Conservation (phyloP, 768 basidiomycete species). For the Tremella fuciformis region DNA sequence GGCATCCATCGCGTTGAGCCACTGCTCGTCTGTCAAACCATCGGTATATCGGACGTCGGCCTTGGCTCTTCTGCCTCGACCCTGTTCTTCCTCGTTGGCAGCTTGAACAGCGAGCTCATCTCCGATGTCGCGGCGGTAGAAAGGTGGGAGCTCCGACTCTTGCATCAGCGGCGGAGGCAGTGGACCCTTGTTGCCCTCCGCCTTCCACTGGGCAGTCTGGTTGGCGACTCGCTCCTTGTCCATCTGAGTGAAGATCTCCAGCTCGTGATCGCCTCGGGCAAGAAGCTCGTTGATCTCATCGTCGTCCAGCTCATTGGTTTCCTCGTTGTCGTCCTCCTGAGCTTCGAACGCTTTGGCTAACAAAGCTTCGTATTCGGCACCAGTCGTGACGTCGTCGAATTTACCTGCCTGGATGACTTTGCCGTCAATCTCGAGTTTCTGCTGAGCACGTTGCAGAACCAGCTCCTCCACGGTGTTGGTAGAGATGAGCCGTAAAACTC, state of each 20-base stretch:
- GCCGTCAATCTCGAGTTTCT: constrained; percentile 97
- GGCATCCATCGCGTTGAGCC: constrained; percentile 61
- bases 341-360: constrained; percentile 66
- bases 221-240: constrained; percentile 76
- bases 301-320: constrained; percentile 53
- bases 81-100: constrained; percentile 60
- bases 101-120: constrained; percentile 56
- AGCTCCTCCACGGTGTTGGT: constrained; percentile 98
- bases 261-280: constrained; percentile 77
- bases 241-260: constrained; percentile 71
- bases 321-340: constrained; percentile 51
- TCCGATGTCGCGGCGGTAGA: constrained; percentile 65
- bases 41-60: constrained; percentile 89
- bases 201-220: constrained; percentile 64
- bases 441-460: constrained; percentile 89
- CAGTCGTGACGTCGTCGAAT: constrained; percentile 97
- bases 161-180: constrained; percentile 74
- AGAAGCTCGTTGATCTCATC: constrained; percentile 87
- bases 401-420: constrained; percentile 99
- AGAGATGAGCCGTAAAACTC: constrained; percentile 93
- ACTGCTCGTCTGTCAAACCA: constrained; percentile 88
- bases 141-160: constrained; percentile 84
- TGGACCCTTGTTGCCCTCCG: constrained; percentile 70
- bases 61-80: constrained; percentile 78
- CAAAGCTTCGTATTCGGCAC: constrained; percentile 95